Conservation (phyloP, 2,329 filamentous ascomycete species). For the Sarocladiaceae sp. region DNA sequence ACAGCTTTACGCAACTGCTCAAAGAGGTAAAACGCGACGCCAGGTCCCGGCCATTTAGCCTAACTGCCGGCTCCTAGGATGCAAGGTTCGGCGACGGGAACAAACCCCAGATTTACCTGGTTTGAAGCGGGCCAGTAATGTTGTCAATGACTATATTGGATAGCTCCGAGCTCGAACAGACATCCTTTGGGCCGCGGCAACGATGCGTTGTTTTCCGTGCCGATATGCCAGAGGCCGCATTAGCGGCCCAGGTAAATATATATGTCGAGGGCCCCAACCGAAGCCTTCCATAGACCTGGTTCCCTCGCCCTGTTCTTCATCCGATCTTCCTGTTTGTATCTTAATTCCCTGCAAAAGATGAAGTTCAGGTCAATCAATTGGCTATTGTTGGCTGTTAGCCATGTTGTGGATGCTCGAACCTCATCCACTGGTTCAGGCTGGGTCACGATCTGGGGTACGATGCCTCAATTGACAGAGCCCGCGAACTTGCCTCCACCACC, state of each 20-base stretch:
- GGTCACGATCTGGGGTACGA: constrained; percentile 56
- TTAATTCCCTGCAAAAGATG: too few species aligned
- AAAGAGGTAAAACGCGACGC: not conserved
- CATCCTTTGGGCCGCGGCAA: not conserved
- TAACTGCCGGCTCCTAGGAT: constrained; percentile 2
- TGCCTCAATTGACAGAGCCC: constrained; percentile 57
- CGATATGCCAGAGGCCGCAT: not conserved
- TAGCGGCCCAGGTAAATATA: too few species aligned
- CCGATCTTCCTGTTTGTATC: too few species aligned
- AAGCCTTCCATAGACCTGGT: too few species aligned
- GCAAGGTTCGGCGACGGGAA: too few species aligned
- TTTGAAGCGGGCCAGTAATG: constrained; percentile 7
- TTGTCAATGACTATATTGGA: not conserved
- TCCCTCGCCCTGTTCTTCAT: too few species aligned
- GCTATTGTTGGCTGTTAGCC: constrained; percentile 1
- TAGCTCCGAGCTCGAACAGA: too few species aligned
- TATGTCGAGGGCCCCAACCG: too few species aligned
- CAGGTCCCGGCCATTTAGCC: constrained; percentile 1
- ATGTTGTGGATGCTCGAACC: not conserved
- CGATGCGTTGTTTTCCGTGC: not conserved
- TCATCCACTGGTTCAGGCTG: constrained; percentile 32
- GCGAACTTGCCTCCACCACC: constrained; percentile 50
- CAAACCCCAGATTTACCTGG: not conserved
- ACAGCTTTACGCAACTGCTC: not conserved
- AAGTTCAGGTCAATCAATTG: too few species aligned